Base-by-base conservation (phyloP, 495 filamentous ascomycete species). In the Gamarada debralockiae region DNA sequence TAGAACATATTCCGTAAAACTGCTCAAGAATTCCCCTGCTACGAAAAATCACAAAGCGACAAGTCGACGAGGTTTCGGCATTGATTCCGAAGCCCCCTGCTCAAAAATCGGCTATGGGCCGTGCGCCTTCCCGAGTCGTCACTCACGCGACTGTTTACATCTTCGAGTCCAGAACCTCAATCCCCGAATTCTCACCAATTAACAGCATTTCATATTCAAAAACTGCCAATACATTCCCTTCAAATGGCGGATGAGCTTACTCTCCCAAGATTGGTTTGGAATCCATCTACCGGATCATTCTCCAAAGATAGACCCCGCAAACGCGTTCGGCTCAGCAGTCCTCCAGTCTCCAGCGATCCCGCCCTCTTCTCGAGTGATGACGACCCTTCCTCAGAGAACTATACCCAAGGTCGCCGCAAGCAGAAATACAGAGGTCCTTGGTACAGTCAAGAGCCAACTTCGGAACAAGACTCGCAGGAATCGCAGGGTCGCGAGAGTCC, bases 341-440 rank as follows among this genome's bases (percentile, higher is more conserved):
- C 60, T 48, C 65, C 64, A 33, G 60, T 71, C 24, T 89, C 87
- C 23, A 90, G 85, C 59, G 87, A 90, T 58, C 84, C 85, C 3
- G 82, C 86, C 10, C 61, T 89, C 3, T 92, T 92, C 68, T 89
- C 85, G 0, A 89, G 85, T 56, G 87, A 92, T 53, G 87, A 92
- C 55, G 79, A 86, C 39, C 84, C 85, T 6, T 76, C 79, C 0
- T 59, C 87, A n/a, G 86, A 90, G 53, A 86, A 89, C 53, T 90
- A 92, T 64, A 57, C 61, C 0, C 62, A 76, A 36, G 74, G 67
- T 2, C 68, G 68, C 18, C 75, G 73, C 41, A 89, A 87, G 69
- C 77, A 76, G 53, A 75, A 80, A 25, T 87, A 85, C 60, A 74
- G 81, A 14, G 85, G 87, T 10, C 73, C 84, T 4, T 91, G 86